These are phyloP conservation scores for Trichodelitschia bisporula DNA, from an alignment of 495 filamentous ascomycete genomes.

Conservation along the genomic window DNA sequence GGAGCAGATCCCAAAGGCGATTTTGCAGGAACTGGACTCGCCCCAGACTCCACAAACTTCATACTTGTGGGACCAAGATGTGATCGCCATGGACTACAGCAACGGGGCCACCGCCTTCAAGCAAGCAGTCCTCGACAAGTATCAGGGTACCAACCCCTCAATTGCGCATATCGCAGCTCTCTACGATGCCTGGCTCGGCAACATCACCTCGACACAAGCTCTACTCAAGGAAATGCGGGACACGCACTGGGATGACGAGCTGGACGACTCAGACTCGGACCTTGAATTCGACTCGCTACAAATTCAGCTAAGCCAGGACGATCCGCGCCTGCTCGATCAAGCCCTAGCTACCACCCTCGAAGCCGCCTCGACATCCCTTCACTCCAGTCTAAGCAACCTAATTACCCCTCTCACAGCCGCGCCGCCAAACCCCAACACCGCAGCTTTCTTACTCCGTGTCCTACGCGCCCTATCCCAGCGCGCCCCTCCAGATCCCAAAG, in stretches of 20 bases:
- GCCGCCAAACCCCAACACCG: slow-evolving; percentile 16
- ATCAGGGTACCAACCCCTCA: slow-evolving; percentile 39
- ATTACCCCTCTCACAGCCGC: slow-evolving; percentile 15
- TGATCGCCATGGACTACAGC: slow-evolving; percentile 24
- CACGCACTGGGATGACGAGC: slow-evolving; percentile 48
- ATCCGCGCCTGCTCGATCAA: slow-evolving; percentile 38
- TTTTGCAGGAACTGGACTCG: neutral
- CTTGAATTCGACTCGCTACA: slow-evolving; percentile 42
- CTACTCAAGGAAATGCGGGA: slow-evolving; percentile 41
- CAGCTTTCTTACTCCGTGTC: slow-evolving; percentile 48
- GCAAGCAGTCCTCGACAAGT: slow-evolving; percentile 22
- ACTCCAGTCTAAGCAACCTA: slow-evolving; percentile 24
- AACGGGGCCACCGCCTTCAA: slow-evolving; percentile 32
- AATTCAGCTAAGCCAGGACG: slow-evolving; percentile 40
- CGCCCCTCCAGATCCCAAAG: slow-evolving; percentile 22
- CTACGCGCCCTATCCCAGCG: slow-evolving; percentile 49
- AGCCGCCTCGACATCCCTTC: slow-evolving; percentile 31
- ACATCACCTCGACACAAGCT: slow-evolving; percentile 31
- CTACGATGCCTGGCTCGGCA: slow-evolving; percentile 43
- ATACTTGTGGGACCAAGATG: slow-evolving; percentile 20
- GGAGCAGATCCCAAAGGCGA: no score
- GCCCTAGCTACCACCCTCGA: slow-evolving; percentile 30
- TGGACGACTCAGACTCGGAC: slow-evolving; percentile 50
- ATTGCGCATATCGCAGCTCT: slow-evolving; percentile 30
- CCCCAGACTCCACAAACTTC: no score